Evolutionary conservation across 2,329 filamentous ascomycete species (phyloP), one percentile per base, ranked within the genome.

Genomic region (Lizonia empirigonia): DNA sequence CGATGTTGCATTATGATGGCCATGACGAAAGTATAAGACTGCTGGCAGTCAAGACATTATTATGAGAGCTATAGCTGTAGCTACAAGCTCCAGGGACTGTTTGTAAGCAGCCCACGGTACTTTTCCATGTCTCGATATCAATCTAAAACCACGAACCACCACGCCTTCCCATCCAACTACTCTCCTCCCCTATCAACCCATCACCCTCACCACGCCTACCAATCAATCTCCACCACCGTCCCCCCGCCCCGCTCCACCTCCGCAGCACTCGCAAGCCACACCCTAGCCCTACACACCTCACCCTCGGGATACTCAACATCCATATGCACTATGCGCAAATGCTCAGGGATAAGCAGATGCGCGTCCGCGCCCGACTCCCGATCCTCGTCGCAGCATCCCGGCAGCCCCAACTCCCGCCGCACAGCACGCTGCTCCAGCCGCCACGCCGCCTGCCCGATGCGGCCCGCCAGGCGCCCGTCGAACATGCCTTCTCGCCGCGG

Each of bases 401-500:
- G n/a, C 19, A 50, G 12, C 7, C 58, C 56, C 32, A 56, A 19
- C 23, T 58, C 55, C 8, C 47, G 56, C 23, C 62, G 46, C 12
- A 56, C 38, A 16, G 56, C 60, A 30, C 55, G 55, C 50, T 72
- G 64, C 40, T 72, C 69, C 15, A 71, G 24, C 18, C 33, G 49
- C 50, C 70, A 55, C 5, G 57, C 53, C 39, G 64, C 62, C 39
- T 51, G 56, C 2, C 66, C 69, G 20, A 72, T 59, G 18, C 59
- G 50, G 0, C 68, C 71, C 83, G 84, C 86, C 82, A 90, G 65
- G 78, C 89, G 1, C 82, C 86, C 63, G 82, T 78, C 34, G 72
- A 76, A 67, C 84, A 88, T 2, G 73, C 80, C 16, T 65, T 70
- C 16, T 80, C 84, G 58, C 6, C 69, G 46, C 2, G 69, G 67